Conservation (phyloP, 2,329 filamentous ascomycete species). For the Alternaria solani region DNA sequence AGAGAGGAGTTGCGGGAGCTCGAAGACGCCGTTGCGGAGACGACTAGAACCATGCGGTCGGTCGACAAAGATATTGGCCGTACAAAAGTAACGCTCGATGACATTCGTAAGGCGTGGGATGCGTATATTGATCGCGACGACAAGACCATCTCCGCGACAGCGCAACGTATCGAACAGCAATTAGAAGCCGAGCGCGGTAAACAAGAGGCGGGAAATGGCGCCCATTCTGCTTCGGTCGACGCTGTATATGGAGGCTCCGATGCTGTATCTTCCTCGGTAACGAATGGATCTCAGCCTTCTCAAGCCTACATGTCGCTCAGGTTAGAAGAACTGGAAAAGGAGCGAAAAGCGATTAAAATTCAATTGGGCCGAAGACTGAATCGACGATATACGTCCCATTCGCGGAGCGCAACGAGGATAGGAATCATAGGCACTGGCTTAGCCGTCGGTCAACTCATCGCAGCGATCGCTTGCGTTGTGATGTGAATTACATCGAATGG, state of each 20-base stretch:
- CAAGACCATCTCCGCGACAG: not conserved
- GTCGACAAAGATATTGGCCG: not conserved
- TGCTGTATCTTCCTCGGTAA: not conserved
- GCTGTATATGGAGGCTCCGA: not conserved
- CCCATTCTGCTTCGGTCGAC: not conserved
- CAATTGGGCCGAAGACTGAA: conserved; percentile 1
- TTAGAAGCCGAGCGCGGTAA: not conserved
- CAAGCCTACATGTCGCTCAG: not conserved
- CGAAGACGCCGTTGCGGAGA: not conserved
- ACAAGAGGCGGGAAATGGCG: not conserved
- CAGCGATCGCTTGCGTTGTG: conserved; percentile 22
- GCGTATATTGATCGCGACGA: not conserved
- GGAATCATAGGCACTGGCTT: conserved; percentile 14
- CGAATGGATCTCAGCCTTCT: not conserved
- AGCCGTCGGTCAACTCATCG: conserved; percentile 20
- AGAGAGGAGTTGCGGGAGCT: conserved; percentile 1
- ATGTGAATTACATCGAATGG: conserved; percentile 9
- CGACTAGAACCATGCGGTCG: not conserved
- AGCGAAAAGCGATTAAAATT: not conserved
- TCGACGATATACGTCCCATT: not conserved
- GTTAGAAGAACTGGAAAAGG: not conserved
- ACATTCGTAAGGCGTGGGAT: not conserved
- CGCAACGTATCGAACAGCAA: not conserved
- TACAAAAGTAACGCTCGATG: not conserved
- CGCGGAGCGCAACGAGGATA: not conserved